Conservation (phyloP, 2,329 filamentous ascomycete genomes). For the Cryphonectria japonica region DNA sequence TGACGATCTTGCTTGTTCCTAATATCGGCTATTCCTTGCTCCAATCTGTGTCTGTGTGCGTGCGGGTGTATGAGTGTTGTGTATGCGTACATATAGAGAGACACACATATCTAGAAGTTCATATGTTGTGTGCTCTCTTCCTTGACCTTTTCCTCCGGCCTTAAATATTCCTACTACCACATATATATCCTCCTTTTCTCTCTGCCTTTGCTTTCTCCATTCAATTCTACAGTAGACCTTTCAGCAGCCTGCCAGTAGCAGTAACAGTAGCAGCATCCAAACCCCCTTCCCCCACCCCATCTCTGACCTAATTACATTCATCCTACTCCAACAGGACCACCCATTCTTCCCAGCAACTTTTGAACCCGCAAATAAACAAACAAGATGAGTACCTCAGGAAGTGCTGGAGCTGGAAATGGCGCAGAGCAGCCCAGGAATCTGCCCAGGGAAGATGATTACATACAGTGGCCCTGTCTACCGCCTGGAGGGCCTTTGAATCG, state of each 20-base stretch:
- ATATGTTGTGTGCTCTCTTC: background rate
- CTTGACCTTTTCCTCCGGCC: too few relatives aligned
- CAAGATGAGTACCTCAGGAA: background rate
- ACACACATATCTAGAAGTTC: background rate
- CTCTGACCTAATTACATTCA: background rate
- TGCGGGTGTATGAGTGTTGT: background rate
- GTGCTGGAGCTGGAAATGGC: background rate
- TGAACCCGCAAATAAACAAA: background rate
- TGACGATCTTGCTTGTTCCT: background rate
- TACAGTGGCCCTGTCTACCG: constrained; percentile 56
- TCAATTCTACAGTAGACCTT: too few relatives aligned
- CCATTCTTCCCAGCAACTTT: background rate
- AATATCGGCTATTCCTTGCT: background rate
- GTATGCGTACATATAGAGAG: background rate
- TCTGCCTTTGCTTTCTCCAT: too few relatives aligned
- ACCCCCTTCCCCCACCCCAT: background rate
- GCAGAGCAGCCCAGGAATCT: constrained; percentile 30
- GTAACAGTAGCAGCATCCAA: background rate
- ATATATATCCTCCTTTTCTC: too few relatives aligned
- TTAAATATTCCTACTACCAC: too few relatives aligned
- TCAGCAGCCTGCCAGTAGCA: too few relatives aligned
- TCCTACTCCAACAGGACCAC: background rate
- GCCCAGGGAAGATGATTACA: constrained; percentile 57
- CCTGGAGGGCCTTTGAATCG: constrained; percentile 70
- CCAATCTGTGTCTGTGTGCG: background rate